Percentiles rank a stretch among this genome's conserved stretches.
These are phyloP conservation scores for Diaporthe citrichinensis DNA, from an alignment of 2,329 filamentous ascomycete species.

Conservation along the genomic window DNA sequence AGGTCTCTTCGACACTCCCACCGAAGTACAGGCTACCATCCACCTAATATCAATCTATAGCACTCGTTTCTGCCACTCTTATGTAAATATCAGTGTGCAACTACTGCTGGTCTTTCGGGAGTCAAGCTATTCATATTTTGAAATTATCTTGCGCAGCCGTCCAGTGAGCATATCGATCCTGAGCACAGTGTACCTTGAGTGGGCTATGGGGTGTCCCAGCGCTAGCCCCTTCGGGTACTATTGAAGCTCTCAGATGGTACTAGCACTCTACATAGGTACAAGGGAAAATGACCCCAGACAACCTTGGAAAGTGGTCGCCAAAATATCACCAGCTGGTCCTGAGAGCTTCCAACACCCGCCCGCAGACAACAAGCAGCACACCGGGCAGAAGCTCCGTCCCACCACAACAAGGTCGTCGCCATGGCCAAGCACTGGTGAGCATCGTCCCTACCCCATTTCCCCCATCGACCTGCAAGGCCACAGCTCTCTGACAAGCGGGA, in stretches of 20 bases:
- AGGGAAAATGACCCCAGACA: neutral
- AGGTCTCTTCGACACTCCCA: neutral
- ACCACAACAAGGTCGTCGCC: conserved; percentile 23
- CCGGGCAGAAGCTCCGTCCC: neutral
- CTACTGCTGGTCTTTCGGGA: too few species aligned
- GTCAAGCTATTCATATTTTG: neutral
- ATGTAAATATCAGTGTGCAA: too few species aligned
- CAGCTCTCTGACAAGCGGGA: conserved; percentile 1
- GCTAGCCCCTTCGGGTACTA: neutral
- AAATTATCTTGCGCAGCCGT: neutral
- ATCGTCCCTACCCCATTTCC: neutral
- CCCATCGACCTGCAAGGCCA: neutral
- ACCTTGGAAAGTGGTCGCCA: neutral
- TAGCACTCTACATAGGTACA: neutral
- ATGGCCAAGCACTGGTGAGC: conserved; percentile 52
- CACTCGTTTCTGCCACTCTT: neutral
- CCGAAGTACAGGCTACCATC: too few species aligned
- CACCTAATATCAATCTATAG: too few species aligned
- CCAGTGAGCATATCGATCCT: too few species aligned
- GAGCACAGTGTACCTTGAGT: neutral
- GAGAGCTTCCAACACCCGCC: neutral
- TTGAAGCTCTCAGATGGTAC: neutral
- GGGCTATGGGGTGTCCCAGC: too few species aligned
- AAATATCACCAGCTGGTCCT: conserved; percentile 4
- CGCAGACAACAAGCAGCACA: neutral